phyloP scores from a whole-genome alignment of 2,329 filamentous ascomycete genomes.

The Fusarium sulawesiense region DNA sequence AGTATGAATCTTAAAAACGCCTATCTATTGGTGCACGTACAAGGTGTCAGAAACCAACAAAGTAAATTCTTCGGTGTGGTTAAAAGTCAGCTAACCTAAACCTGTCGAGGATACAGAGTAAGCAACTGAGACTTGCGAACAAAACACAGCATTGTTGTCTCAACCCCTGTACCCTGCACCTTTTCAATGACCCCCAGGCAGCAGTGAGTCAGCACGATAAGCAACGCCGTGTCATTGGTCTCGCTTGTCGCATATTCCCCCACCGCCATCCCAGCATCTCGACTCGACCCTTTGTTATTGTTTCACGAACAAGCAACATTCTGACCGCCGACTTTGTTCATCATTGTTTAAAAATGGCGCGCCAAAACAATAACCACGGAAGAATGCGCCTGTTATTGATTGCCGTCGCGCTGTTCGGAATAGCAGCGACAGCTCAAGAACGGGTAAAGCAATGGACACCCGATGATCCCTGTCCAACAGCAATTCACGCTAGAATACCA shows the following conservation, averaged over 20 bases:
- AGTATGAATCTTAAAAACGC: too few relatives aligned
- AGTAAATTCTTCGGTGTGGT: too few relatives aligned
- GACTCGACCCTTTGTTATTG: background rate
- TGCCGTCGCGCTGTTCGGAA: rapidly evolving
- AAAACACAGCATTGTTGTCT: too few relatives aligned
- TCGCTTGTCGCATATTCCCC: background rate
- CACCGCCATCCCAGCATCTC: background rate
- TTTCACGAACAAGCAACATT: background rate
- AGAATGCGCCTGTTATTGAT: rapidly evolving
- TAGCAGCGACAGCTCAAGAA: background rate
- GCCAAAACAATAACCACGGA: background rate
- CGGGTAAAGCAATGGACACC: background rate
- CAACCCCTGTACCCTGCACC: background rate
- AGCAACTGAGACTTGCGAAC: too few relatives aligned
- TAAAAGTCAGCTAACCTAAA: too few relatives aligned
- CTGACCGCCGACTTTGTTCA: background rate
- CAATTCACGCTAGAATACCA: background rate
- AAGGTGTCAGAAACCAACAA: too few relatives aligned
- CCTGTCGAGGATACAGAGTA: too few relatives aligned
- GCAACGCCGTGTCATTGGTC: background rate
- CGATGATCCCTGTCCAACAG: background rate
- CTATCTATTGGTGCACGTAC: too few relatives aligned
- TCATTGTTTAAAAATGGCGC: background rate
- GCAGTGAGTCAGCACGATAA: background rate
- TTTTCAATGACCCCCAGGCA: background rate